Base-by-base conservation (phyloP, 495 filamentous ascomycete species). In the Letharia columbiana region DNA sequence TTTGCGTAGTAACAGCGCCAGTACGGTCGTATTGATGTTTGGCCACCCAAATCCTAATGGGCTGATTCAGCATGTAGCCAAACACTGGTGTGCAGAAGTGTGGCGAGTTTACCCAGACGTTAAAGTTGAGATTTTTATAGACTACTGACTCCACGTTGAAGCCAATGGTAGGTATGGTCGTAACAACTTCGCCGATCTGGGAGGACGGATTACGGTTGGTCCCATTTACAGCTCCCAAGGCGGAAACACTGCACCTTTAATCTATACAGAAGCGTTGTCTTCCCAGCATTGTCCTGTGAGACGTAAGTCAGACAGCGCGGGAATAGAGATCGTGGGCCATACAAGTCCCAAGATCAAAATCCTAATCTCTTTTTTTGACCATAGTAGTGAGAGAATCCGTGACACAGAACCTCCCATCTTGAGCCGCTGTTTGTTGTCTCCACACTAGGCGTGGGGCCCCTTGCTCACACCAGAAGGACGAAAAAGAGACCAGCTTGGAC, bases 1-100 rank as follows among this genome's bases (percentile, higher is more conserved):
- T 98, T 97, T 72, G 94, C 92, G 74, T 98, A 98, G 82, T 98
- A 98, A 77, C 95, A 98, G 71, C 94, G 86, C 94, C 94, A 98
- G 79, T 98, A 98, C 13, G 94, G 94, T 69, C 94, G 86, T 73
- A 98, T 98, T 62, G 88, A 91, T 18, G 94, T 98, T 83, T 98
- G 94, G 35, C 94, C 95, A 69, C 91, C 93, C 39, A 98, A 85
- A 82, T 98, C 93, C 88, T 91, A 68, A 35, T 23, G 18, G 20
- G 2, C 44, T 41, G n/a, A 28, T 44, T 63, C 12, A 67, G 59
- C 23, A 8, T 56, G 31, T 33, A 33, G 10, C 15, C 9, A 54
- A 56, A 47, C 13, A 17, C 10, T 40, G 20, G n/a, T 61, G 28
- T 60, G 45, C 3, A 40, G 39, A 40, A 12, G 18, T 28, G 33